Percentiles rank a stretch among this genome's conserved stretches.
Conservation (phyloP, 768 basidiomycete species). For the Hericium coralloides region DNA sequence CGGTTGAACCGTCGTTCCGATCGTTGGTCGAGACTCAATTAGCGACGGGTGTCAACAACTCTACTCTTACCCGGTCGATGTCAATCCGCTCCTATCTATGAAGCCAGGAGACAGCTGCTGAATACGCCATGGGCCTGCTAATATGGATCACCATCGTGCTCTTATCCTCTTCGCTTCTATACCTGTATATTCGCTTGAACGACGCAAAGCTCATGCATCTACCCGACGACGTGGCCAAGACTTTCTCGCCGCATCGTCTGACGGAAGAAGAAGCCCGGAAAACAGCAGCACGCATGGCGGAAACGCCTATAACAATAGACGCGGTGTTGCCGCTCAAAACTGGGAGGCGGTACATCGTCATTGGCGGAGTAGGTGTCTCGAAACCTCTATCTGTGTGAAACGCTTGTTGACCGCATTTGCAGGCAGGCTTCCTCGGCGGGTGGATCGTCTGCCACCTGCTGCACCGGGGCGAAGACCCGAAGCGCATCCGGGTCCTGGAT, state of each 20-base stretch:
- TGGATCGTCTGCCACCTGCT: constrained; percentile 69
- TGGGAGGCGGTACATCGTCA: constrained; percentile 65
- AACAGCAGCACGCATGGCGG: constrained; percentile 29
- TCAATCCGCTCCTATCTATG: too few species aligned
- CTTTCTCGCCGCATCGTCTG: constrained; percentile 45
- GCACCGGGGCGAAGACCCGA: constrained; percentile 62
- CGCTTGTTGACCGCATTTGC: not conserved
- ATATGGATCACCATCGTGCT: too few species aligned
- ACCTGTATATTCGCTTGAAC: constrained; percentile 40
- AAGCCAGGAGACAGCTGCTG: too few species aligned
- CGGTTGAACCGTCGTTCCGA: too few species aligned
- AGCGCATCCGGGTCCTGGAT: constrained; percentile 57
- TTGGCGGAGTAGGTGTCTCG: constrained; percentile 57
- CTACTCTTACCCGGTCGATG: too few species aligned
- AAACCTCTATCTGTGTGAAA: not conserved
- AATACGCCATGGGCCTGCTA: too few species aligned
- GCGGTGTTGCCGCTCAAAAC: constrained; percentile 57
- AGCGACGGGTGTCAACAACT: too few species aligned
- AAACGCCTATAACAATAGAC: constrained; percentile 26
- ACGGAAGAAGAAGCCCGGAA: constrained; percentile 32
- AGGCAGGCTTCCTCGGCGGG: constrained; percentile 72
- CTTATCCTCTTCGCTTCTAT: constrained; percentile 14
- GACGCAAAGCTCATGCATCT: constrained; percentile 43
- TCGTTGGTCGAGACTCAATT: too few species aligned
- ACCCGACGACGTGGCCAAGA: constrained; percentile 34